These are phyloP conservation scores for Zasmidium citrigriseum DNA, from an alignment of 2,329 filamentous ascomycete species.

Conservation along the genomic window DNA sequence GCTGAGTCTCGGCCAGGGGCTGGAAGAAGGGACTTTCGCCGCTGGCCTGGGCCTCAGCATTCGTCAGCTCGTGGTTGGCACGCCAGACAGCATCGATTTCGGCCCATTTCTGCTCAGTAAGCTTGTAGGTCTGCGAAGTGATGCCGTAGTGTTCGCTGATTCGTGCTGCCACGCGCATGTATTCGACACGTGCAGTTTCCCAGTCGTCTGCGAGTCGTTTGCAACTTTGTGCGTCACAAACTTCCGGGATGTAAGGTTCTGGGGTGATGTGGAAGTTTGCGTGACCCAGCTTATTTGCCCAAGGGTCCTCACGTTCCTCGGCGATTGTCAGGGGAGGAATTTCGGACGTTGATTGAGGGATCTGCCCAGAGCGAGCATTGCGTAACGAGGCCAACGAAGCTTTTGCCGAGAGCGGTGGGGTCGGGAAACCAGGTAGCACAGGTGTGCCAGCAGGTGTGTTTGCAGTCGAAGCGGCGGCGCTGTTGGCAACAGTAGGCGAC, in stretches of 20 bases:
- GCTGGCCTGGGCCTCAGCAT: conserved; percentile 35
- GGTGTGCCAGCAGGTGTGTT: conserved; percentile 52
- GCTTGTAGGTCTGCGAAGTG: conserved; percentile 82
- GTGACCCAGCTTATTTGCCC: conserved; percentile 83
- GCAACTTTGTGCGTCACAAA: conserved; percentile 59
- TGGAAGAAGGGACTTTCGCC: conserved; percentile 44
- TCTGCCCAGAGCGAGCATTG: conserved; percentile 47
- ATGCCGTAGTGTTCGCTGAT: conserved; percentile 88
- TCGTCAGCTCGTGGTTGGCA: conserved; percentile 64
- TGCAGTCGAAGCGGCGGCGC: conserved; percentile 45
- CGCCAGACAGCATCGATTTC: conserved; percentile 77
- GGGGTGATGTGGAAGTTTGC: conserved; percentile 90
- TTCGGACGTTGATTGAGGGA: conserved; percentile 56
- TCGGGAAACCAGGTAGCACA: conserved; percentile 54
- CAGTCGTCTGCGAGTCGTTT: conserved; percentile 74
- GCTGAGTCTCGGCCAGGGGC: conserved; percentile 47
- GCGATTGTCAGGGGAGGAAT: conserved; percentile 65
- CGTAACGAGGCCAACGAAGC: conserved; percentile 77
- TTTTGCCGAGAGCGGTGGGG: conserved; percentile 74
- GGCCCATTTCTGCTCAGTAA: conserved; percentile 88
- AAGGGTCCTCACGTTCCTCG: conserved; percentile 55
- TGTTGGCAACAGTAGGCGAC: conserved; percentile 75
- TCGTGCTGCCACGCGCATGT: conserved; percentile 83
- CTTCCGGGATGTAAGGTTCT: conserved; percentile 72
- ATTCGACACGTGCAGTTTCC: conserved; percentile 81